Base-by-base conservation (phyloP, 768 basidiomycete genomes). In the Paxillus rubicundulus region DNA sequence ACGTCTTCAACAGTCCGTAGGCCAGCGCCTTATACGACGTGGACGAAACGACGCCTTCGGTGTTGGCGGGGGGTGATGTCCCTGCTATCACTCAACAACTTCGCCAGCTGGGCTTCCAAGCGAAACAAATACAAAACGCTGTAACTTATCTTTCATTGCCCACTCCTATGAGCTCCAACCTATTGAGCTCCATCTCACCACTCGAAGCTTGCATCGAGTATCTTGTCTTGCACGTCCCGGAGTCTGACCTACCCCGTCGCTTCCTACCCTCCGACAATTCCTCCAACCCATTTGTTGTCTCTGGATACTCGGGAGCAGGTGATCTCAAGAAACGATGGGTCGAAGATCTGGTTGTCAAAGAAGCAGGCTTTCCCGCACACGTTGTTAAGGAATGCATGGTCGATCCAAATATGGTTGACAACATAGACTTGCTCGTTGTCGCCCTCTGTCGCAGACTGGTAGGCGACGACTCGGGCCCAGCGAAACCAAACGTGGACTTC, bases 161-260 rank as follows among this genome's bases (percentile, higher is more conserved):
- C 13, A 86, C 85, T 10, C 66, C 78, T 4, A 70, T 87, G n/a
- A 73, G 82, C 5, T 75, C 81, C 16, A 82, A 80, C 36, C 75
- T 96, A 13, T 73, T 93, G 32, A 69, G 65, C 7, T 74, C 80
- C 6, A 67, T 84, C 2, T 74, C 82, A 5, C 81, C 86, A 5
- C 68, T 92, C 13, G 85, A 92, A 63, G 89, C 92, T 0, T 83
- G 84, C 47, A 85, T 94, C 41, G 89, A 93, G 58, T 92, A 91
- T 70, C 77, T 97, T 3, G 77, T 96, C 41, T 76, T 96, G 18
- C 82, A 90, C 60, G 65, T 89, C 5, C 88, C 93, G 0, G 94
- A 98, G 72, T 86, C 89, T 52, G 93, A 96, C 60, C 78, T 97
- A 5, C 95, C 95, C 0, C 64, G 75, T 45, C 79, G 80, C 24